These are phyloP conservation scores for Polygonum aviculare DNA, from an alignment of 148 eudicot genomes.

Conservation along the genomic window DNA sequence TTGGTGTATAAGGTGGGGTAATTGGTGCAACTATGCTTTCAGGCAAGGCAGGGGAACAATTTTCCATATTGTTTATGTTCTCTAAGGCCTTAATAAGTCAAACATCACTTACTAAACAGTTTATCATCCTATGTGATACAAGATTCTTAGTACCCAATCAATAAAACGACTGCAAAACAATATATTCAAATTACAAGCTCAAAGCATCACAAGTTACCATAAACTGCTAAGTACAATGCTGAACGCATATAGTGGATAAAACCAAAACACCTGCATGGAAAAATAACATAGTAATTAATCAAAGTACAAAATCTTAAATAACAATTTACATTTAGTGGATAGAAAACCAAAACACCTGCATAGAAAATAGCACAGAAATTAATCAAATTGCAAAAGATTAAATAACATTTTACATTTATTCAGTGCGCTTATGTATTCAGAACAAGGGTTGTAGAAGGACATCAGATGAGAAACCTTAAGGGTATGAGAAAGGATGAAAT, in stretches of 20 bases:
- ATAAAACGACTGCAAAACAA: neutral
- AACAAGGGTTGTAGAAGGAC: neutral
- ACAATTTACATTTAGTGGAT: conserved; percentile 50
- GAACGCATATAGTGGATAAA: conserved; percentile 78
- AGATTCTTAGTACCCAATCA: neutral
- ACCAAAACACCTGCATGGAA: conserved; percentile 72
- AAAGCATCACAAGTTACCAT: conserved; percentile 40
- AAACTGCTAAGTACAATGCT: conserved; percentile 82
- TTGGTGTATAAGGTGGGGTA: neutral
- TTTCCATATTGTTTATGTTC: neutral
- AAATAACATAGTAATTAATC: neutral
- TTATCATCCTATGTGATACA: neutral
- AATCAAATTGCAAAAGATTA: neutral
- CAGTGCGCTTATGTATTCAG: neutral
- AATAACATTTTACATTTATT: neutral
- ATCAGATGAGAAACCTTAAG: neutral
- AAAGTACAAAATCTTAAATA: neutral
- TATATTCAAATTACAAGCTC: neutral
- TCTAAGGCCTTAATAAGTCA: neutral
- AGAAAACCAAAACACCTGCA: conserved; percentile 83
- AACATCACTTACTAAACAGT: neutral
- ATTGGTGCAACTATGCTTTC: neutral
- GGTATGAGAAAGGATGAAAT: neutral
- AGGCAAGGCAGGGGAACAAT: neutral
- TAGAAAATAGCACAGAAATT: conserved; percentile 1